Evolutionary conservation across 768 basidiomycete species (phyloP), one percentile per base, ranked within the genome.

Genomic region (Boletus bicolor): DNA sequence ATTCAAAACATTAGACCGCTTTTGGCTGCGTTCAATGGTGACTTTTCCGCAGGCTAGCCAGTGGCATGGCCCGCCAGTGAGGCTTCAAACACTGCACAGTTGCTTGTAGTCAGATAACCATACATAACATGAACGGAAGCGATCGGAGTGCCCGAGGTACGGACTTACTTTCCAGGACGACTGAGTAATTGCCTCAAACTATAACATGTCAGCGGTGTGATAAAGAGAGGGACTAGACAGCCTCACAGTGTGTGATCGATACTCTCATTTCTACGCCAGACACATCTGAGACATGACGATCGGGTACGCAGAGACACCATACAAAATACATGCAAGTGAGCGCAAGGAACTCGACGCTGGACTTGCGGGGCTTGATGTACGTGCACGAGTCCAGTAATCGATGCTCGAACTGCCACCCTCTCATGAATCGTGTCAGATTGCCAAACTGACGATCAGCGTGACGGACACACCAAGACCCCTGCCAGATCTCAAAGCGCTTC

Each of bases 401-500:
- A 21, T 11, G n/a, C 28, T 19, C 24, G n/a, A 21, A 28, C 26
- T 26, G 21, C 32, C 28, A 15, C 28, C 42, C 19, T 1, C 2
- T 43, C 0, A 14, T 24, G 6, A 34, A 24, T 12, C 30, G 5
- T 15, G 19, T 26, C 52, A 89, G 88, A 77, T 83, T 2, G 80
- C 83, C 7, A 82, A 76, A 60, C 70, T 90, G 11, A 75, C 69
- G 7, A 65, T 87, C 4, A 79, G 66, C 10, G 72, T 75, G 42
- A 74, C 82, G 1, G 68, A 77, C 5, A 64, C 73, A 3, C 73
- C 80, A 10, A 88, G 85, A 67, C 68, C 76, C 1, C 57, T 89
- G 0, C 82, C 82, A 0, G 64, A 72, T 4, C 70, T 77, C 0
- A 77, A 82, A 38, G 69, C 73, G 7, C 68, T 87, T 38, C 67